Evolutionary conservation across 768 basidiomycete genomes (phyloP), one percentile per base, ranked within the genome.

Genomic region (Fistulinella prunicolor): DNA sequence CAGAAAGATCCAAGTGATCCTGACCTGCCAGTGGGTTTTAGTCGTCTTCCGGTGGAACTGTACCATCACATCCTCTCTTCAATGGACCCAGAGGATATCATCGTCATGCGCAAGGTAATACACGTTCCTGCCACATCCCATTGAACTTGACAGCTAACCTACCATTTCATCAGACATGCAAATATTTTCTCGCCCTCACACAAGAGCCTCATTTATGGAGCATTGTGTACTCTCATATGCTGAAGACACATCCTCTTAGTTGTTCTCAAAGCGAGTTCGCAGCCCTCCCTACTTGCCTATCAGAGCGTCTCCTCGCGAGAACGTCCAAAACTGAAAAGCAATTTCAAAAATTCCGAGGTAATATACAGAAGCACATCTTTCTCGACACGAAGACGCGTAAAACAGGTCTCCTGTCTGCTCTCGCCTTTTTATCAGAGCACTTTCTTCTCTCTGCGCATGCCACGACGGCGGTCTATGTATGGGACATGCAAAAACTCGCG

Each of bases 21-120:
- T n/a, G 17, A 12, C n/a, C n/a, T 26, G n/a, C 17, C 20, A 4
- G 20, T 12, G 14, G 4, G 2, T 21, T 38, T 46, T 13, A 14
- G 5, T 13, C 3, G 19, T 38, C 26, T 55, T 32, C 51, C 53
- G 3, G 43, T 35, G 9, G 51, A 55, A 34, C 13, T 53, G 16
- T 46, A 53, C 7, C 39, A 28, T 14, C 38, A 44, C 16, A 41
- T 53, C n/a, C n/a, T 54, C 24, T 17, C 23, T n/a, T 37, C 32
- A 1, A 19, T 37, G 20, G 44, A 47, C 10, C 46, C 53, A 1
- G 53, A 54, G 10, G 42, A 37, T 29, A 29, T 53, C 12, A 20
- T 55, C 21, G 24, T 42, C 2, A n/a, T 55, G 10, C 53, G 51
- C 29, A 44, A 55, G 51, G 51, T n/a, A 54, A 44, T n/a, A 34